Conservation (phyloP, 306 rosid species). For the Ormosia semicastrata region DNA sequence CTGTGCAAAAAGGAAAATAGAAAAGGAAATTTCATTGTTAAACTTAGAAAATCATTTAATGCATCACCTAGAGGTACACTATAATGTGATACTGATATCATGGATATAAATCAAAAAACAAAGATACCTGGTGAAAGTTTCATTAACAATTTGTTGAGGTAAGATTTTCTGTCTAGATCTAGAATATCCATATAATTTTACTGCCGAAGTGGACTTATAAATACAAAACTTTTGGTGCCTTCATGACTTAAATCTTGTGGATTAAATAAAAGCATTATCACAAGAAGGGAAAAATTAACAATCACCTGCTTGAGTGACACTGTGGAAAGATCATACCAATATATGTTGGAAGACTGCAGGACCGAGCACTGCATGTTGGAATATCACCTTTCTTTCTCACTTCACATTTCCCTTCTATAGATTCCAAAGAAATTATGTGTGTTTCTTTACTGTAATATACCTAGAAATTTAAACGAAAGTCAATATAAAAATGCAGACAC, state of each 20-base stretch:
- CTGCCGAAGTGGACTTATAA: no score
- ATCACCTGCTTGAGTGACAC: slow-evolving; percentile 51
- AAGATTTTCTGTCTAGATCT: no score
- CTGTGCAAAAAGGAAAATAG: slow-evolving; percentile 28
- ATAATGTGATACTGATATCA: no score
- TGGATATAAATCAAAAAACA: no score
- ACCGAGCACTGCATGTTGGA: neutral
- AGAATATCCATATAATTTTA: no score
- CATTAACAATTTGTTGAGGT: no score
- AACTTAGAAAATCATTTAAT: neutral
- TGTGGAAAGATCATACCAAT: slow-evolving; percentile 41
- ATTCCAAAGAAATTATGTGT: slow-evolving; percentile 11
- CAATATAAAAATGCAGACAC: neutral
- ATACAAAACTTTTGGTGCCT: no score
- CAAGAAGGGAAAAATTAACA: neutral
- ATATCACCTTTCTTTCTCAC: slow-evolving; percentile 24
- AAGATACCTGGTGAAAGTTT: no score
- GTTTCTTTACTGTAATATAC: slow-evolving; percentile 49
- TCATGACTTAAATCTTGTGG: no score
- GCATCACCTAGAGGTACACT: neutral
- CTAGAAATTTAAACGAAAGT: slow-evolving; percentile 29
- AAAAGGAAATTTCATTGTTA: neutral
- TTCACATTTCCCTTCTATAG: slow-evolving; percentile 30
- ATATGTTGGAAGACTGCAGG: slow-evolving; percentile 30
- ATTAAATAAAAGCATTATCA: neutral